These are phyloP conservation scores for Rhamnella rubrinervis DNA, from an alignment of 331 rosid species.

Conservation along the genomic window DNA sequence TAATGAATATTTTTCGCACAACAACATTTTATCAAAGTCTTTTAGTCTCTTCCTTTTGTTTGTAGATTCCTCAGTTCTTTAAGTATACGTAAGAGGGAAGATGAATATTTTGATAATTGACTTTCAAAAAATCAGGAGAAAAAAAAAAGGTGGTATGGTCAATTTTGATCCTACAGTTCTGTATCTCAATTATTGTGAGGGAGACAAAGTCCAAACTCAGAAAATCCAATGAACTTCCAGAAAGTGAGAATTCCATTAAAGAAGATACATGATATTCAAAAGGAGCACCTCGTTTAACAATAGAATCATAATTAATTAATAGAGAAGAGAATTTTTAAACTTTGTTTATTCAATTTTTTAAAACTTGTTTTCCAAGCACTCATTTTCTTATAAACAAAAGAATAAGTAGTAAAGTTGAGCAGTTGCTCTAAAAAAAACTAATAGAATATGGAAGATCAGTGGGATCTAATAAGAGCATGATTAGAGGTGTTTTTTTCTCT, in stretches of 20 bases:
- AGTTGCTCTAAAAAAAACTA: constrained; percentile 21
- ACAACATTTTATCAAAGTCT: neutral
- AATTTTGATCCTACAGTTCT: constrained; percentile 15
- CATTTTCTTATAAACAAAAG: neutral
- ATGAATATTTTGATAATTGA: no score
- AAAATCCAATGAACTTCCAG: constrained; percentile 1
- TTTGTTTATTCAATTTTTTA: no score
- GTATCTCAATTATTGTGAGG: constrained; percentile 10
- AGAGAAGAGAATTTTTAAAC: neutral
- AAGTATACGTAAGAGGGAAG: no score
- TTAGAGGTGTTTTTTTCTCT: constrained; percentile 15
- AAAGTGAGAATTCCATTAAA: constrained; percentile 13
- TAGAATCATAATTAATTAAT: constrained; percentile 2
- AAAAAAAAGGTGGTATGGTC: constrained; percentile 4
- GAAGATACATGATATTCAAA: constrained; percentile 2
- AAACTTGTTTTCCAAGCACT: neutral
- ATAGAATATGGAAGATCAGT: neutral
- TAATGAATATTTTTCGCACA: no score
- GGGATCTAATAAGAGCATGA: constrained; percentile 15
- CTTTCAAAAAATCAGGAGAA: no score
- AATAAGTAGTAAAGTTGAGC: constrained; percentile 17
- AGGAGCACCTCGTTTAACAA: constrained; percentile 9
- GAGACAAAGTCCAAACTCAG: constrained; percentile 13
- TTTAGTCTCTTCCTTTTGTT: neutral
- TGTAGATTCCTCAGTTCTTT: no score